A percentile compares a stretch with the other conserved stretches of the same genome.
phyloP scores from a whole-genome alignment of 164 flowering plant species.

The Annona squamosa region DNA sequence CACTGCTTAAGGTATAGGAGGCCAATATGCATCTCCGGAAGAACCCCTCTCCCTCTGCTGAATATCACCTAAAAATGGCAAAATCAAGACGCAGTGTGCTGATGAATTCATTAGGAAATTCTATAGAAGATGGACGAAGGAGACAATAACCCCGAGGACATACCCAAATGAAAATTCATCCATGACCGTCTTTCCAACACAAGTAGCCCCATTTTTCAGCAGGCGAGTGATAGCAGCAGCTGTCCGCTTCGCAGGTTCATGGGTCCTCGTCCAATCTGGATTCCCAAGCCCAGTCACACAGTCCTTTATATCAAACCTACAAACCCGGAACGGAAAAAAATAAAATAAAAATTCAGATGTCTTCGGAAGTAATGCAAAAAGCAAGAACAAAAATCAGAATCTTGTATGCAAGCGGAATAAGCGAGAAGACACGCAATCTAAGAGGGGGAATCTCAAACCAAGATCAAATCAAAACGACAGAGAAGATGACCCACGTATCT shows the following conservation, averaged over 20 bases:
- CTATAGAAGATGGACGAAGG: no score
- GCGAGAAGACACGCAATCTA: background rate
- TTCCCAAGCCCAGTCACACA: conserved; percentile 84
- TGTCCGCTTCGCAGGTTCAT: conserved; percentile 59
- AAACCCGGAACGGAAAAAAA: background rate
- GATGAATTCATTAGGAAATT: no score
- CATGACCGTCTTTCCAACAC: conserved; percentile 88
- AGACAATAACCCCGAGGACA: background rate
- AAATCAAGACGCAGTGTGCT: background rate
- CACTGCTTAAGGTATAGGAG: no score
- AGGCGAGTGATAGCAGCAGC: conserved; percentile 57
- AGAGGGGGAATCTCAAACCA: background rate
- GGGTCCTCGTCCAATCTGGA: conserved; percentile 74
- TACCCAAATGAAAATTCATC: conserved; percentile 85
- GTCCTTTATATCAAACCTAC: conserved; percentile 76
- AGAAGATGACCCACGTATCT: conserved; percentile 50
- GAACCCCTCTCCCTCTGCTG: no score
- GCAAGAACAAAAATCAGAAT: background rate
- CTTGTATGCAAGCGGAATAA: background rate
- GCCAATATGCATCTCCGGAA: no score
- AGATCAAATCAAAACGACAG: background rate
- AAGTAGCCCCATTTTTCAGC: conserved; percentile 82
- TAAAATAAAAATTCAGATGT: no score
- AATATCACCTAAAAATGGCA: background rate
- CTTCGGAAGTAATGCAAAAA: background rate